phyloP scores from a whole-genome alignment of 2,329 filamentous ascomycete genomes.

The Paraconiothyrium brasiliense region DNA sequence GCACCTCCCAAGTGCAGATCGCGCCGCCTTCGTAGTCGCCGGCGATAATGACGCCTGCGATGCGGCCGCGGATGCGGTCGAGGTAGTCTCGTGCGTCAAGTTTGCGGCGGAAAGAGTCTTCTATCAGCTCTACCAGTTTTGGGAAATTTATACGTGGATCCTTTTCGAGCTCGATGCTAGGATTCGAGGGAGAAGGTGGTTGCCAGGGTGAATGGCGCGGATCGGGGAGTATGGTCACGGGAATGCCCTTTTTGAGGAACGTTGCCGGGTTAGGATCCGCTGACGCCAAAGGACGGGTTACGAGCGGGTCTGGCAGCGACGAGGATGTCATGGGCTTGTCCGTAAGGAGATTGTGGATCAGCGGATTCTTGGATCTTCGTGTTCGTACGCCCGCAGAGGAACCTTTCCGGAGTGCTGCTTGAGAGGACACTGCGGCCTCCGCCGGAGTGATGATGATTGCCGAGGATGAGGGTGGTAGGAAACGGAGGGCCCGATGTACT shows the following conservation, averaged over 20 bases:
- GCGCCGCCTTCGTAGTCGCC: constrained; percentile 97
- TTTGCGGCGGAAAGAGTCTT: constrained; percentile 89
- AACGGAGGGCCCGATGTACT: constrained; percentile 72
- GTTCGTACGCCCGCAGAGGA: constrained; percentile 60
- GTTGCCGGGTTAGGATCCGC: constrained; percentile 69
- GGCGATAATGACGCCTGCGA: constrained; percentile 93
- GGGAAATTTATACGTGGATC: constrained; percentile 85
- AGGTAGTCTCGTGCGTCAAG: constrained; percentile 87
- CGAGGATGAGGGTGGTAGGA: constrained; percentile 85
- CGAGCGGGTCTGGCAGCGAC: constrained; percentile 73
- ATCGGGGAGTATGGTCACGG: constrained; percentile 82
- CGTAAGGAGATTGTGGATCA: constrained; percentile 95
- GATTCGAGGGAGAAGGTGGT: constrained; percentile 67
- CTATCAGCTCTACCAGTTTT: constrained; percentile 84
- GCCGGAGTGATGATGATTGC: constrained; percentile 87
- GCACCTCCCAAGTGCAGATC: constrained; percentile 92
- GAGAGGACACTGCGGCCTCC: constrained; percentile 75
- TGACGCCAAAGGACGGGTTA: constrained; percentile 38
- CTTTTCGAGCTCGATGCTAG: constrained; percentile 72
- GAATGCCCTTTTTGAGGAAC: constrained; percentile 90
- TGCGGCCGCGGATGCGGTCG: constrained; percentile 76
- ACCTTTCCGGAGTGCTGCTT: constrained; percentile 31
- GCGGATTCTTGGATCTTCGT: constrained; percentile 76
- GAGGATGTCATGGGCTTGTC: constrained; percentile 94
- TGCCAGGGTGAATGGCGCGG: constrained; percentile 72